phyloP scores from a whole-genome alignment of 352 stramenopile species.

The Elongisporangium undulatum region DNA sequence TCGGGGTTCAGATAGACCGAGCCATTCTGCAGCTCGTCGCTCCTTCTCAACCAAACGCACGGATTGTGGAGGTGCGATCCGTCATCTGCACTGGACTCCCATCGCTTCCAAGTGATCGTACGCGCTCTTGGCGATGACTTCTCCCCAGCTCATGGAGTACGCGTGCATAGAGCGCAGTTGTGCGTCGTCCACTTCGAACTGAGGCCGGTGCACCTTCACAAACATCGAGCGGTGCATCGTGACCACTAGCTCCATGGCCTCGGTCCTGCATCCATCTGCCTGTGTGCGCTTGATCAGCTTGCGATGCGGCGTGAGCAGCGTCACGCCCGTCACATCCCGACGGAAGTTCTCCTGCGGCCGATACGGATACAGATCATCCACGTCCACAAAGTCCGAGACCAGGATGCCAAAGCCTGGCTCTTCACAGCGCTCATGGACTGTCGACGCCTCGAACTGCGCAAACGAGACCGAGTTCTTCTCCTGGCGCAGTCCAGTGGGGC shows the following conservation, averaged over 20 bases:
- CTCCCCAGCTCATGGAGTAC: background rate
- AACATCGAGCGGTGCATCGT: conserved; percentile 23
- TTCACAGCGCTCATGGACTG: conserved; percentile 4
- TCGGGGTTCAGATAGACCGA: too few species aligned
- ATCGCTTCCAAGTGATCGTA: background rate
- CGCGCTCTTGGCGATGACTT: background rate
- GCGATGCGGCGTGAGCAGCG: conserved; percentile 12
- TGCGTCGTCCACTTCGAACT: conserved; percentile 10
- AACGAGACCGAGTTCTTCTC: conserved; percentile 23
- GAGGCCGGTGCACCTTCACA: conserved; percentile 22
- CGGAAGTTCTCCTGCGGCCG: conserved; percentile 16
- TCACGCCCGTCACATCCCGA: conserved; percentile 20
- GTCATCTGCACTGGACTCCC: background rate
- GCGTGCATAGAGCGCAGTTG: background rate
- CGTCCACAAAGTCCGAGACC: conserved; percentile 30
- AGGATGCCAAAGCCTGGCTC: conserved; percentile 17
- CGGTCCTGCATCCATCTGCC: background rate
- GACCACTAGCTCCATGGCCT: conserved; percentile 13
- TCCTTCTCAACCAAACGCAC: too few species aligned
- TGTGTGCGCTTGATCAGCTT: background rate
- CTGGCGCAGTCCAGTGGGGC: background rate
- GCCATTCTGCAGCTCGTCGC: too few species aligned
- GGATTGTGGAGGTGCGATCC: too few species aligned
- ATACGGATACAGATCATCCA: conserved; percentile 30
- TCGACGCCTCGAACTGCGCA: conserved; percentile 19